Evolutionary conservation across 108 stramenopile genomes (phyloP).

Genomic region (Nannochloropsis oceanica): DNA sequence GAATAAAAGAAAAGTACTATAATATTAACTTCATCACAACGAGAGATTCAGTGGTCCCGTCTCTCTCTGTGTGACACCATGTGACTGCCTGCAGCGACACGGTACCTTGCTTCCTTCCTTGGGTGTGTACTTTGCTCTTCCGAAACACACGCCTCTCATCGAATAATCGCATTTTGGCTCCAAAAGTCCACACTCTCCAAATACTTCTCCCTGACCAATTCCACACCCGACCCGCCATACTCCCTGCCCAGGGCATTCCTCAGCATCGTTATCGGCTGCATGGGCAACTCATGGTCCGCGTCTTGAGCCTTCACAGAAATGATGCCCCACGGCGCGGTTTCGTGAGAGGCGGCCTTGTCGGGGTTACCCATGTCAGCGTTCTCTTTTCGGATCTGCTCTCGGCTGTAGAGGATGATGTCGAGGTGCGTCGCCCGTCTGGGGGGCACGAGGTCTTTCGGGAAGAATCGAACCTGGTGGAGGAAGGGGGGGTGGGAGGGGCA

Average conservation of each 20-base stretch:
- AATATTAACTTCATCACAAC: too few relatives aligned
- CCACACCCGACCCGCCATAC: constrained; percentile 42
- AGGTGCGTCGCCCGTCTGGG: constrained; percentile 54
- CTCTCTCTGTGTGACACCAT: too few relatives aligned
- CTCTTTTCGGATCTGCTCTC: constrained; percentile 77
- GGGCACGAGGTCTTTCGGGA: constrained; percentile 46
- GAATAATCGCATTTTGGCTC: constrained; percentile 15
- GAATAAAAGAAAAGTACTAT: too few relatives aligned
- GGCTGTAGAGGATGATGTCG: constrained; percentile 80
- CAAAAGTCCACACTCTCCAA: constrained; percentile 23
- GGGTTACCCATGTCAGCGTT: not conserved
- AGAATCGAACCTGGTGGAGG: constrained; percentile 13
- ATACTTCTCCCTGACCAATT: constrained; percentile 6
- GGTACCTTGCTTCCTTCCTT: too few relatives aligned
- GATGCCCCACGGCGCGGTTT: constrained; percentile 74
- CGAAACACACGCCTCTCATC: not conserved
- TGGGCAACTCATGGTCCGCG: constrained; percentile 75
- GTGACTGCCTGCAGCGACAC: too few relatives aligned
- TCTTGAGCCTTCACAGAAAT: constrained; percentile 92
- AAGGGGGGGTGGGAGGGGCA: not conserved
- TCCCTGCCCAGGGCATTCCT: constrained; percentile 86
- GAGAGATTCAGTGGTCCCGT: too few relatives aligned
- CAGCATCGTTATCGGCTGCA: constrained; percentile 96
- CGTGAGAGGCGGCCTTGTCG: not conserved
- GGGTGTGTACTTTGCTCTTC: too few relatives aligned